A percentile compares a stretch with the other conserved stretches of the same genome.
Conservation (phyloP, 78 protist species). For the Cyanophora paradoxa region DNA sequence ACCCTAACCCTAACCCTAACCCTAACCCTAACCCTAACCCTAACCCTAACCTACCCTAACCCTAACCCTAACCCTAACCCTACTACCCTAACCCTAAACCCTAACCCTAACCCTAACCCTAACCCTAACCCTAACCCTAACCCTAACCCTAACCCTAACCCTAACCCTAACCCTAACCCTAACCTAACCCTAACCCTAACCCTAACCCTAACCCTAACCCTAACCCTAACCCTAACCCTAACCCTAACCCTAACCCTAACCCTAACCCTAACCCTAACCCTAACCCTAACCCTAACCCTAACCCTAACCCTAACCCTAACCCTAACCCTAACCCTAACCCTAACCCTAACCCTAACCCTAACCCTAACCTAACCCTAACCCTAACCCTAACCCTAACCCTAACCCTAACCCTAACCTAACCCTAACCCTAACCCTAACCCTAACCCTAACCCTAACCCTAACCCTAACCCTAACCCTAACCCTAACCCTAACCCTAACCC, state of each 20-base stretch:
- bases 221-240: conserved; percentile 30
- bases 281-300: conserved; percentile 27
- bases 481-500: conserved; percentile 28
- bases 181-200: too few species aligned
- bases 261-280: conserved; percentile 15
- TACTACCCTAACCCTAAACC: conserved; percentile 31
- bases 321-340: conserved; percentile 25
- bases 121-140: conserved; percentile 30
- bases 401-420: too few species aligned
- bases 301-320: conserved; percentile 2
- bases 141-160: too few species aligned
- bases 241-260: conserved; percentile 17
- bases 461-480: conserved; percentile 31
- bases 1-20: conserved; percentile 30
- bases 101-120: conserved; percentile 31
- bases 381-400: too few species aligned
- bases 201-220: conserved; percentile 25
- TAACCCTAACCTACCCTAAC: too few species aligned
- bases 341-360: too few species aligned
- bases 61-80: too few species aligned
- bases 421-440: too few species aligned
- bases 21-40: conserved; percentile 31
- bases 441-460: conserved; percentile 30
- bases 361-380: too few species aligned
- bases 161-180: too few species aligned